Evolutionary conservation across 164 flowering plant genomes (phyloP).

Genomic region (Nelumbo lutea): DNA sequence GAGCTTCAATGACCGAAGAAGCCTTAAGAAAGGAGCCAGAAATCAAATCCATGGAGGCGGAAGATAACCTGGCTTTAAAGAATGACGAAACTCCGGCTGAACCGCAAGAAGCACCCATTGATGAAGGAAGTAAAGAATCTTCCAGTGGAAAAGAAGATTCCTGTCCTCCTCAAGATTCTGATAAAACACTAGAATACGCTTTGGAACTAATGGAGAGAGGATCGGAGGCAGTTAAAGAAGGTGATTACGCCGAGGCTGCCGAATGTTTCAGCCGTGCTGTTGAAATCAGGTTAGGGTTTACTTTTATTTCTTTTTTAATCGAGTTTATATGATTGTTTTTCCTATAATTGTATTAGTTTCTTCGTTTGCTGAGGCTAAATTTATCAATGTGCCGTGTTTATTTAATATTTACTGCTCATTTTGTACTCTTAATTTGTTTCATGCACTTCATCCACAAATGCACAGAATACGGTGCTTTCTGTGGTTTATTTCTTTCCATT

Average conservation of each 20-base stretch:
- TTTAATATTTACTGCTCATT: too few relatives aligned
- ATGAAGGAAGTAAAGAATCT: conserved; percentile 33
- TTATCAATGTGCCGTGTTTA: too few relatives aligned
- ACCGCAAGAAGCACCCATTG: conserved; percentile 26
- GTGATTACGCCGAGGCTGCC: conserved; percentile 56
- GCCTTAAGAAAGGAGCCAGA: background rate
- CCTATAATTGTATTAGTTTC: too few relatives aligned
- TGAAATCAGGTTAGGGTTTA: conserved; percentile 44
- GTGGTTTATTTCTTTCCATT: too few relatives aligned
- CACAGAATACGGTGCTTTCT: too few relatives aligned
- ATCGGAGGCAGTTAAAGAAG: conserved; percentile 40
- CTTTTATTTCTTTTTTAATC: background rate
- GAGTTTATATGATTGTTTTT: background rate
- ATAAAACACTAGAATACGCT: conserved; percentile 52
- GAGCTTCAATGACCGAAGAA: background rate
- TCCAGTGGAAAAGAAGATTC: conserved; percentile 27
- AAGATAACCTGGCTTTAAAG: background rate
- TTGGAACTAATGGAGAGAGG: conserved; percentile 70
- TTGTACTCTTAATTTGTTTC: too few relatives aligned
- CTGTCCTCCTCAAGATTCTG: conserved; percentile 15
- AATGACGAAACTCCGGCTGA: conserved; percentile 7
- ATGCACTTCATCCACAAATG: too few relatives aligned
- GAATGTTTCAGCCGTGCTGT: conserved; percentile 93
- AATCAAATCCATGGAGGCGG: background rate
- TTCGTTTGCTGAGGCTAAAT: too few relatives aligned